Base-by-base conservation (phyloP, 495 filamentous ascomycete species). In the Xylaria castorea region DNA sequence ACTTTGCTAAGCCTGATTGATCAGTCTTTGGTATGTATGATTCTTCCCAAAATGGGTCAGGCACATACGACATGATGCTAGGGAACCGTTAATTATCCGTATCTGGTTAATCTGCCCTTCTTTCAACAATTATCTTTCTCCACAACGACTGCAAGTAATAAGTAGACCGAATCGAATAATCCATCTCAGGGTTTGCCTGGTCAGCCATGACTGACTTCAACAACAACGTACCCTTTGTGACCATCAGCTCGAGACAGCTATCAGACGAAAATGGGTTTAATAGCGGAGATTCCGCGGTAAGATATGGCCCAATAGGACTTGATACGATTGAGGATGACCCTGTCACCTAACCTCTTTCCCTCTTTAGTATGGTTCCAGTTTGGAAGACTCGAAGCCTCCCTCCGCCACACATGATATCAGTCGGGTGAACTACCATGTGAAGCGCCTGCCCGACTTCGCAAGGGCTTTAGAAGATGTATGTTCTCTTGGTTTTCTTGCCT, bases 381-480 rank as follows among this genome's bases (percentile, higher is more conserved):
- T 75, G 76, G 77, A 74, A 60, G 79, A 79, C 68, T 80, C 83
- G 34, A 78, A 76, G 55, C 80, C 78, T n/a, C 77, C 79, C 9
- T 73, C 83, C 42, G 83, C 83, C 46, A 87, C 85, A 36, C 85
- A 87, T 76, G 85, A 87, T 70, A 85, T 84, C 57, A 85, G 84
- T 66, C 82, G 85, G n/a, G 83, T 85, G 32, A 86, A 76, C 76
- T 87, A 84, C 67, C 85, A 86, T 80, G 82, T 87, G 58, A 84
- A 85, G 73, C 81, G 86, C 66, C 77, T 87, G 18, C 81, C 82
- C 42, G 81, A 81, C 51, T 87, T 87, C 68, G 85, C 85, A 53
- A 80, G 82, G 73, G 81, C 80, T 38, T 78, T 87, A 32, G 78
- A 87, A 76, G 81, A 85, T 66, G 85, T 86, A 73, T 67, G 84